A percentile compares a stretch with the other conserved stretches of the same genome.
phyloP scores from a whole-genome alignment of 2,329 filamentous ascomycete species.

The Alternaria dauci region DNA sequence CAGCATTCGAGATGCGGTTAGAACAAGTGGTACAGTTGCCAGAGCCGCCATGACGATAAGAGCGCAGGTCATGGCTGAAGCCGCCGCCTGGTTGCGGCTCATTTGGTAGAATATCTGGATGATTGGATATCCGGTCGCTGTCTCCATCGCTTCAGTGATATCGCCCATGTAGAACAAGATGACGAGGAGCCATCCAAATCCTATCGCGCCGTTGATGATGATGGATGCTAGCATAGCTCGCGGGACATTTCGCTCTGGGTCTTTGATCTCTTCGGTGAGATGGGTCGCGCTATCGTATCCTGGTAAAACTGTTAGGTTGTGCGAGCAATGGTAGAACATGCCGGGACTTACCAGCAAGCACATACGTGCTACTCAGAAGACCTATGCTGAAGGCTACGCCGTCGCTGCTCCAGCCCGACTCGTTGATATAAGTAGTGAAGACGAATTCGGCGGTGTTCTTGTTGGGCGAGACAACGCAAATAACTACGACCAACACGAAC shows the following conservation, averaged over 20 bases:
- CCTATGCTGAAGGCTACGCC: constrained; percentile 53
- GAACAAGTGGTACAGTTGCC: constrained; percentile 13
- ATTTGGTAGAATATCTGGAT: constrained; percentile 43
- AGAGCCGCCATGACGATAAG: constrained; percentile 32
- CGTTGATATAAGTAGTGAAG: constrained; percentile 56
- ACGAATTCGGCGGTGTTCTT: constrained; percentile 50
- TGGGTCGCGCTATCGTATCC: constrained; percentile 12
- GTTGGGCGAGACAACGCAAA: constrained; percentile 53
- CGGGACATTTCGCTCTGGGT: constrained; percentile 6
- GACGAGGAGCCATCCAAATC: constrained; percentile 47
- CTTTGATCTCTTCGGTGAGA: constrained; percentile 8
- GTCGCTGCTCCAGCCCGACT: constrained; percentile 52
- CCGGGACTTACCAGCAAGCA: constrained; percentile 25
- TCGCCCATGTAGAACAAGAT: constrained; percentile 48
- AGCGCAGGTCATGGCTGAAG: constrained; percentile 27
- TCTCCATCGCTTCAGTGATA: constrained; percentile 36
- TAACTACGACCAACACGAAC: constrained; percentile 56
- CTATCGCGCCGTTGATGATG: constrained; percentile 46
- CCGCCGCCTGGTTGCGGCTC: constrained; percentile 3
- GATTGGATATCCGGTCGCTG: constrained; percentile 48
- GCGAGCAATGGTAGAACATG: background rate
- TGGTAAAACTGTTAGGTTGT: background rate
- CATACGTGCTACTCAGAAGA: constrained; percentile 31
- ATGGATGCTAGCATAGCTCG: constrained; percentile 14
- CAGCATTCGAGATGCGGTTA: constrained; percentile 37